Base-by-base conservation (phyloP, 148 eudicot species). In the Chenopodium album region DNA sequence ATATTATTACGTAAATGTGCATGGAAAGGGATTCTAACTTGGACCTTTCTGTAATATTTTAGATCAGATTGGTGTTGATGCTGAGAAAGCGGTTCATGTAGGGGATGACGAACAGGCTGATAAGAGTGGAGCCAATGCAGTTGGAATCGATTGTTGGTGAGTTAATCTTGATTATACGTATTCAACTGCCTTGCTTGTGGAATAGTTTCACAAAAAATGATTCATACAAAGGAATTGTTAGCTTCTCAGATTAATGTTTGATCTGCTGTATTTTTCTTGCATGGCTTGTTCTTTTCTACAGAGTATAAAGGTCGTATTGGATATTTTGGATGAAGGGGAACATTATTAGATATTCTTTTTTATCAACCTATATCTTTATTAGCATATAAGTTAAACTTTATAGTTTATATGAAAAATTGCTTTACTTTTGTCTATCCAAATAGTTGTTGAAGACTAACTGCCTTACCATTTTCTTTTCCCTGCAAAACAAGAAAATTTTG, bases 31-130 rank as follows among this genome's bases (percentile, higher is more conserved):
- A 22, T 77, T 29, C n/a, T 65, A 65, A 78, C 3, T 31, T 73
- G 9, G 23, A 37, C 13, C 20, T 68, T 54, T n/a, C 6, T 60
- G 52, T 75, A 37, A 76, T 84, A 37, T 59, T 89, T 77, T 82
- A 95, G 99, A 90, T 84, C 86, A 85, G 82, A 83, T 91, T 28
- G 52, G 72, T 41, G 89, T 96, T 80, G 86, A 89, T 78, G 86
- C 93, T 67, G 71, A 80, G 48, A 91, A 83, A 85, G 90, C 93
- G 26, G 87, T 94, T 60, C 98, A 96, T 85, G 97, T 96, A 71
- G 99, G 99, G 62, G 99, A 96, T 77, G 99, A 96, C 81, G 78
- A 86, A 80, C 87, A 80, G 84, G 92, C 98, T 78, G 99, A 96
- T 81, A 96, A 88, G 84, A 87, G 34, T 41, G 99, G 99, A 62